Conservation (phyloP, 106 monocot species). For the Phalaenopsis aphrodite region DNA sequence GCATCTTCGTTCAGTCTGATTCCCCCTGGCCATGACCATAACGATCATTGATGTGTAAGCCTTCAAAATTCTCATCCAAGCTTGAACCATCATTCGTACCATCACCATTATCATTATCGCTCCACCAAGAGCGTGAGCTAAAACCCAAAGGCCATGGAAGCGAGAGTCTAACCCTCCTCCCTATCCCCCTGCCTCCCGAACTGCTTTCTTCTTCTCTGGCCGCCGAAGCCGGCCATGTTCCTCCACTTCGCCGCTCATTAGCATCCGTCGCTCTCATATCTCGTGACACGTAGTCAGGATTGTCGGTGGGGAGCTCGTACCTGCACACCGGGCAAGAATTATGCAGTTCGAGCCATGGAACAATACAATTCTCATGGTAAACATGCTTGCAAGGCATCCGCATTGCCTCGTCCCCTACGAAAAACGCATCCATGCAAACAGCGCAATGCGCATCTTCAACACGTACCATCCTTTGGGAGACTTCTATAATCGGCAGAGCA, state of each 20-base stretch:
- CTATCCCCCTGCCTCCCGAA: conserved; percentile 17
- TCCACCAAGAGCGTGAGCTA: conserved; percentile 17
- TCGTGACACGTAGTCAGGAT: conserved; percentile 54
- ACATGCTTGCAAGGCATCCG: conserved; percentile 90
- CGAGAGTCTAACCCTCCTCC: conserved; percentile 66
- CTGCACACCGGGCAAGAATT: conserved; percentile 89
- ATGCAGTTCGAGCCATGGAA: conserved; percentile 91
- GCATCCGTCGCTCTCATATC: neutral
- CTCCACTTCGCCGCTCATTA: no score
- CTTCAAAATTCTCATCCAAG: conserved; percentile 20
- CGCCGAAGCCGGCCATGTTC: neutral
- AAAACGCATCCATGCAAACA: conserved; percentile 80
- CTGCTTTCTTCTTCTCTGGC: neutral
- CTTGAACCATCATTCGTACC: conserved; percentile 11
- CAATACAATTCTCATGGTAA: conserved; percentile 79
- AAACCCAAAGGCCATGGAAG: conserved; percentile 49
- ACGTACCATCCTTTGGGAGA: conserved; percentile 27
- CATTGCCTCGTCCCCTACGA: conserved; percentile 53
- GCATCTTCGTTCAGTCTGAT: conserved; percentile 40
- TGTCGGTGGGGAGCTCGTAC: conserved; percentile 76
- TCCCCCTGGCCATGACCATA: conserved; percentile 32
- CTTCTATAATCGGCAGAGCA: conserved; percentile 39
- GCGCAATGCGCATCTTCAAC: conserved; percentile 64
- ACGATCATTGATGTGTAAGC: conserved; percentile 11
- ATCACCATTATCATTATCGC: neutral